Base-by-base conservation (phyloP, 2,329 filamentous ascomycete species). In the Pezizomycotina sp. region DNA sequence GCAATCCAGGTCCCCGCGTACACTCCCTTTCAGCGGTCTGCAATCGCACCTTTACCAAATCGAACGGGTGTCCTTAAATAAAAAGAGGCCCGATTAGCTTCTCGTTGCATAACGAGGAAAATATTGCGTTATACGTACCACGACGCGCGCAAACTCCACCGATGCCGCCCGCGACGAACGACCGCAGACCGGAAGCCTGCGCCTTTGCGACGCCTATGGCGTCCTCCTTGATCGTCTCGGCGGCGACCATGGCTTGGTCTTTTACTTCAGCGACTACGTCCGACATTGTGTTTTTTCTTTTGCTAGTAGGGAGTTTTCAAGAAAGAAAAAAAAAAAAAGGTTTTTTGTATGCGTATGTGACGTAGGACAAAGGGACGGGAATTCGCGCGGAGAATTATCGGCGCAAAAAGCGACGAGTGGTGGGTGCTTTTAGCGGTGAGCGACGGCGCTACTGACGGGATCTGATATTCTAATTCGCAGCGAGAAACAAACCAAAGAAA, bases 1-100 rank as follows among this genome's bases (percentile, higher is more conserved):
- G 1, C 93, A 86, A 60, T 98, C 89, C 52, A 95, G 66, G 89
- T 89, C 28, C 78, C 76, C 22, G 66, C 77, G 62, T 98, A 98
- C 22, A 92, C 79, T 31, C 89, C 89, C 59, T 74, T 77, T 95
- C 84, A 22, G 89, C 83, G 2, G 89, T 98, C 65, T 98, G 89
- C 58, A 98, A 64, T 41, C 89, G 79, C 48, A 98, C 89, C 63
- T 98, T 98, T 58, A 95, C 86, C 51, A 98, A 67, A 58, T 98
- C 89, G 56, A 98, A 98, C 6, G 89, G 89, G 59, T 98, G 89
- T 38, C 89, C 50, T 49, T 5, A 6, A 14, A 13, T 13, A 3
- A 7, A 7, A 7, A 24, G 5, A 9, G 15, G 6, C 6, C 30
- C 8, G 27, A 30, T 39, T 62, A 12, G 12, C 27, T 20, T 26